These are phyloP conservation scores for Leccinum obscurum DNA, from an alignment of 768 basidiomycete genomes.

Conservation along the genomic window DNA sequence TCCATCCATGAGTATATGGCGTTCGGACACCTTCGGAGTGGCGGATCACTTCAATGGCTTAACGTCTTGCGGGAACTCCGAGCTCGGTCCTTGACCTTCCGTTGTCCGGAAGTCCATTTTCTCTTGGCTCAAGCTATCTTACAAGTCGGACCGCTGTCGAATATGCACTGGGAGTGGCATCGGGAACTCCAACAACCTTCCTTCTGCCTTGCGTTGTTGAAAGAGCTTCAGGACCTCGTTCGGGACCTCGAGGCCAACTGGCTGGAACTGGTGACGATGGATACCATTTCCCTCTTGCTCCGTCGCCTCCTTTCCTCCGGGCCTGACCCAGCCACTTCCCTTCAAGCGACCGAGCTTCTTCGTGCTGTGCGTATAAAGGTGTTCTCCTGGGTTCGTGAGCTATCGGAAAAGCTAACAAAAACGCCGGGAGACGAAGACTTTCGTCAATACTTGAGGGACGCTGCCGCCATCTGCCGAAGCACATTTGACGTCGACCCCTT, in stretches of 20 bases:
- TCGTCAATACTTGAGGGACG: too few relatives aligned
- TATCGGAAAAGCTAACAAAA: too few relatives aligned
- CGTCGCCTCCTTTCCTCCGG: not conserved
- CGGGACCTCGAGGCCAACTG: constrained; percentile 41
- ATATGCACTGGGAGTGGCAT: constrained; percentile 39
- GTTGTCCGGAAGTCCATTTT: constrained; percentile 39
- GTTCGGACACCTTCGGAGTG: constrained; percentile 47
- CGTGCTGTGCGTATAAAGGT: too few relatives aligned
- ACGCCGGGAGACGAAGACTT: too few relatives aligned
- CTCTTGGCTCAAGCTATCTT: constrained; percentile 45
- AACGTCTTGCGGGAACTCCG: constrained; percentile 50
- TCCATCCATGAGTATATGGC: constrained; percentile 46
- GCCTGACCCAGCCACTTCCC: too few relatives aligned
- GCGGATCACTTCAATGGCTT: constrained; percentile 47
- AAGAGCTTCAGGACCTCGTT: constrained; percentile 38
- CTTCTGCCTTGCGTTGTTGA: constrained; percentile 39
- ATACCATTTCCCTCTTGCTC: constrained; percentile 35
- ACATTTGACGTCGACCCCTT: too few relatives aligned
- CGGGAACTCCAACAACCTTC: constrained; percentile 38
- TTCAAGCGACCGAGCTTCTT: too few relatives aligned
- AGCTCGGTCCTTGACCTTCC: constrained; percentile 40
- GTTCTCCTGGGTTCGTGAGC: too few relatives aligned
- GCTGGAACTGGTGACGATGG: constrained; percentile 35
- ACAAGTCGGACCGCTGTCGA: constrained; percentile 40
- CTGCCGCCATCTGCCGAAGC: too few relatives aligned